Conservation (phyloP, 2,329 filamentous ascomycete genomes). For the Amylocarpus encephaloides region DNA sequence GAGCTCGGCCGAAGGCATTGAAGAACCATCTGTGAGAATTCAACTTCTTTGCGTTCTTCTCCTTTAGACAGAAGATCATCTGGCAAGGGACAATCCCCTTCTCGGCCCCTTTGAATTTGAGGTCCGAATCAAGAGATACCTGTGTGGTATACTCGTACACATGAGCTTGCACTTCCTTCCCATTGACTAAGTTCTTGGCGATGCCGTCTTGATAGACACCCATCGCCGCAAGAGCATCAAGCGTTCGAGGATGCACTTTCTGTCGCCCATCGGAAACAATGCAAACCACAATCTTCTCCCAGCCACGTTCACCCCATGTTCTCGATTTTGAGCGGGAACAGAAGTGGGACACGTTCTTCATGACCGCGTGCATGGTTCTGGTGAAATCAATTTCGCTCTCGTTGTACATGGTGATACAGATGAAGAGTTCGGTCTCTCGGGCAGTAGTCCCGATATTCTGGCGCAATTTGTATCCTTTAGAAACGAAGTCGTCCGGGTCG, state of each 20-base stretch:
- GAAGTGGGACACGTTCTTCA: conserved; percentile 97
- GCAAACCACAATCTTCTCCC: conserved; percentile 99
- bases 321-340: conserved; percentile 86
- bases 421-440: conserved; percentile 90
- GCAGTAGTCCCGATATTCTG: conserved; percentile 80
- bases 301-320: conserved; percentile 94
- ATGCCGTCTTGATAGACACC: conserved; percentile 98
- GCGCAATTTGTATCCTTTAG: conserved; percentile 82
- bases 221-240: conserved; percentile 93
- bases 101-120: conserved; percentile 98
- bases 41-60: conserved; percentile 95
- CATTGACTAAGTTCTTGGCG: conserved; percentile 96
- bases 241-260: conserved; percentile 86
- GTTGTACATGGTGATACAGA: conserved; percentile 99
- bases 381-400: conserved; percentile 97
- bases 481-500: conserved; percentile 88
- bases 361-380: conserved; percentile 95
- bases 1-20: conserved; percentile 87
- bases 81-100: conserved; percentile 98
- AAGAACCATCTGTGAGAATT: conserved; percentile 99
- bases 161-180: conserved; percentile 89
- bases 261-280: conserved; percentile 92
- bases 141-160: conserved; percentile 99
- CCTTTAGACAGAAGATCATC: conserved; percentile 97
- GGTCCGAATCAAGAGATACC: conserved; percentile 86